These are phyloP conservation scores for Lachancea mirantina DNA, from an alignment of 805 yeast species.

Conservation along the genomic window DNA sequence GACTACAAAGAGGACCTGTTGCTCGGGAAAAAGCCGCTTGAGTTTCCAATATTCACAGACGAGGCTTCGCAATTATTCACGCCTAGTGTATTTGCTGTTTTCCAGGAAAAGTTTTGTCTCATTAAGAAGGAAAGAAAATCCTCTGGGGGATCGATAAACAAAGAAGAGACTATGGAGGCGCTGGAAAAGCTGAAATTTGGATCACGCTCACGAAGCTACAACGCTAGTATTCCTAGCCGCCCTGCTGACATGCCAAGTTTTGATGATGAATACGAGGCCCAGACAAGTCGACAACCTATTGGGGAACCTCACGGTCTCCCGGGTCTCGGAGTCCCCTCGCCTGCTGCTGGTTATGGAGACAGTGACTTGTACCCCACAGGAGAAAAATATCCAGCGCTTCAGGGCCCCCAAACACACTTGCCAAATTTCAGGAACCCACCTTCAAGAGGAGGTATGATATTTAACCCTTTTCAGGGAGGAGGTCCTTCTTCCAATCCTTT, in stretches of 20 bases:
- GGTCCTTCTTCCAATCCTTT: slow-evolving; percentile 7
- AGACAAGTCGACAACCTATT: slow-evolving; percentile 9
- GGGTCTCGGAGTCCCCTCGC: slow-evolving; percentile 8
- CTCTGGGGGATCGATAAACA: neutral
- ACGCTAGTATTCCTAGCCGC: neutral
- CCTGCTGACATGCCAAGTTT: slow-evolving; percentile 28
- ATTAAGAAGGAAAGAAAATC: too few species aligned
- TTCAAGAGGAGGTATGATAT: slow-evolving; percentile 28
- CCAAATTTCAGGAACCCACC: slow-evolving; percentile 2
- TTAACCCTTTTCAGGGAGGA: slow-evolving; percentile 24
- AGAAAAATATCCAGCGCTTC: slow-evolving; percentile 19
- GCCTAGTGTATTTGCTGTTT: neutral
- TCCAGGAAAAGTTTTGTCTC: slow-evolving; percentile 8
- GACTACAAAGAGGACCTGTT: slow-evolving; percentile 12
- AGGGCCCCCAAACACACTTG: slow-evolving; percentile 10
- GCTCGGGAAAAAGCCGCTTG: neutral
- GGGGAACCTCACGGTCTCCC: slow-evolving; percentile 11
- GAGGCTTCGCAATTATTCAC: slow-evolving; percentile 6
- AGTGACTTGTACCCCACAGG: slow-evolving; percentile 32
- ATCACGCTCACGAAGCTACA: slow-evolving; percentile 30
- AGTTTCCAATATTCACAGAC: slow-evolving; percentile 10
- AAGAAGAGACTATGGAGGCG: neutral
- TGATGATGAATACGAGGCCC: slow-evolving; percentile 31
- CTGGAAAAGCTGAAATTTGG: slow-evolving; percentile 7
- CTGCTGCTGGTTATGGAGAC: slow-evolving; percentile 25